Evolutionary conservation across 2,329 filamentous ascomycete species (phyloP), one percentile per base, ranked within the genome.

Genomic region (Hyphodiscus sp.): DNA sequence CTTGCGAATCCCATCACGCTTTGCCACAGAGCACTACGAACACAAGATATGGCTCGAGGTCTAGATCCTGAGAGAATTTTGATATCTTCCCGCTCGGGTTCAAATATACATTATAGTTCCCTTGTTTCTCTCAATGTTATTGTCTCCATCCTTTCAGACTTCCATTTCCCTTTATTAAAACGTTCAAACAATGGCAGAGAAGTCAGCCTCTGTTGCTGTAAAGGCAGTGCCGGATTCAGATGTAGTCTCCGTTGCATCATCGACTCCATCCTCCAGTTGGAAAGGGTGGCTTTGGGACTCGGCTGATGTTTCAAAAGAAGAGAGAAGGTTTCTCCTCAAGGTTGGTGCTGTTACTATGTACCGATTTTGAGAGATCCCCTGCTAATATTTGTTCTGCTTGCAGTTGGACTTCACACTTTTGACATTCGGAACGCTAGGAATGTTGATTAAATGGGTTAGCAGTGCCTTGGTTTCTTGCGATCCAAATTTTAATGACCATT

Each of bases 221-320:
- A 26, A 26, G 23, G 4, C 23, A 3, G 23, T 26, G 4, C 8
- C 23, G 23, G 18, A 47, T 20, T 43, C 20, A 15, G 9, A 44
- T 41, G 5, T 33, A 41, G 26, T 26, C 2, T 47, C 51, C 3
- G 20, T 45, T 23, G 26, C 38, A 18, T 50, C 52, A 16, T n/a
- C 47, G 19, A 50, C 52, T 13, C 46, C 30, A 20, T 45, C 42
- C 20, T 41, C 20, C 9, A 76, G 64, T 67, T 78, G 75, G 75
- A 68, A 71, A 45, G 73, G 70, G 57, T 78, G 77, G 52, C 65
- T 80, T 45, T 79, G 76, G 76, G 76, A 79, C 61, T 75, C 72
- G 1, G 69, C 77, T 16, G 76, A 78, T 61, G 78, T 78, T 56
- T 70, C 73, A 0, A 73, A 70, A 2, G 73, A 77, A 57, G 76